phyloP scores from a whole-genome alignment of 805 yeast species.

The Saccharomyces kudriavzevii region DNA sequence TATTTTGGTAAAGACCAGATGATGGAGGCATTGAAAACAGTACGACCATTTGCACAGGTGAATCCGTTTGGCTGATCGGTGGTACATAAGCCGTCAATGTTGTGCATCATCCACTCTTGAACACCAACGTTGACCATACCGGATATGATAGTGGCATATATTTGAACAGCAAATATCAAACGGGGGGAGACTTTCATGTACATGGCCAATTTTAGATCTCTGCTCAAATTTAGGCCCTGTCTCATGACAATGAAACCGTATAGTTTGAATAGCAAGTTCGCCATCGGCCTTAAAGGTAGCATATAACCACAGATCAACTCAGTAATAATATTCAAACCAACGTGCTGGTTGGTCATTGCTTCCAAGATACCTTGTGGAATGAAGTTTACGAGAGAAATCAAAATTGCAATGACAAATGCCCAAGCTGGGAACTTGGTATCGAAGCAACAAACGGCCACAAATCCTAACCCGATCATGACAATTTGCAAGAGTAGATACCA shows the following conservation, averaged over 20 bases:
- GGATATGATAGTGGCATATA: conserved; percentile 35
- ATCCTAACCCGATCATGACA: conserved; percentile 23
- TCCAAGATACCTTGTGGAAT: conserved; percentile 52
- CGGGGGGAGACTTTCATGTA: conserved; percentile 53
- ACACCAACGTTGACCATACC: conserved; percentile 34
- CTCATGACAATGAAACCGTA: conserved; percentile 47
- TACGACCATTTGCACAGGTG: conserved; percentile 35
- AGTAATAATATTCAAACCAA: conserved; percentile 52
- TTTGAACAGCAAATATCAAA: conserved; percentile 41
- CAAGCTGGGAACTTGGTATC: conserved; percentile 54
- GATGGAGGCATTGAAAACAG: conserved; percentile 44
- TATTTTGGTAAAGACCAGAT: conserved; percentile 48
- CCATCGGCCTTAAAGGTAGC: conserved; percentile 47
- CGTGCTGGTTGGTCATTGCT: conserved; percentile 47
- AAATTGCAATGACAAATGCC: conserved; percentile 50
- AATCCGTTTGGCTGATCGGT: conserved; percentile 37
- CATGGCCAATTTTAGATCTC: conserved; percentile 49
- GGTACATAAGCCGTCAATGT: conserved; percentile 34
- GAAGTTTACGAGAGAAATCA: conserved; percentile 45
- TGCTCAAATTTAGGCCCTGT: conserved; percentile 44
- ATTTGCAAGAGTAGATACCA: conserved; percentile 42
- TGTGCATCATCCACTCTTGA: conserved; percentile 35
- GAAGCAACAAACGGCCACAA: conserved; percentile 31
- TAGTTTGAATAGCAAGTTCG: conserved; percentile 47
- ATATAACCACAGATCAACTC: conserved; percentile 55